A percentile compares a stretch with the other conserved stretches of the same genome.
Evolutionary conservation across 2,329 filamentous ascomycete species (phyloP).

Genomic region (Fusarium algeriense): DNA sequence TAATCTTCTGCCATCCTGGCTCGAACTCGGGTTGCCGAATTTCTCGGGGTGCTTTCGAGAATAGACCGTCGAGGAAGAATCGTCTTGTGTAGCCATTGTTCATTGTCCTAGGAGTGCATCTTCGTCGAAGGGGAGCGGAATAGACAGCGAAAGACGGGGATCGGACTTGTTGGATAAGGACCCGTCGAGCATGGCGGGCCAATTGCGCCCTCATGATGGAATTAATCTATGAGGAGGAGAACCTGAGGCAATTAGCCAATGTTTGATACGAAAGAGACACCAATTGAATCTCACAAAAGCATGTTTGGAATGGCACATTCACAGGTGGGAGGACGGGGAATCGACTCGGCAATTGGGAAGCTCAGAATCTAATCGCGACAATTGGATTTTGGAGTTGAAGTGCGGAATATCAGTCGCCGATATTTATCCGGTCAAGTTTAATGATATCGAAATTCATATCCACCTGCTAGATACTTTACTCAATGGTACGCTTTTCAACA

Average conservation of each 20-base stretch:
- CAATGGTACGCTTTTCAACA: background rate
- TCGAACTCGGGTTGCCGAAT: slow-evolving; percentile 73
- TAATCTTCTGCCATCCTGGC: slow-evolving; percentile 78
- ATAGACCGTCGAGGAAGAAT: slow-evolving; percentile 71
- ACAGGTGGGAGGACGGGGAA: slow-evolving; percentile 23
- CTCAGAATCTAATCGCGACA: slow-evolving; percentile 40
- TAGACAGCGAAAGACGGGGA: slow-evolving; percentile 52
- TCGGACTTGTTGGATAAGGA: slow-evolving; percentile 52
- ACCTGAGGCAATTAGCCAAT: slow-evolving; percentile 33
- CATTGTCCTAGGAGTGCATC: slow-evolving; percentile 43
- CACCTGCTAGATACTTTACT: background rate
- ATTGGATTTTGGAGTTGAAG: slow-evolving; percentile 43
- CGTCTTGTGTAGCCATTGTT: slow-evolving; percentile 44
- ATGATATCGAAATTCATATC: background rate
- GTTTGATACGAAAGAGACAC: too few relatives aligned
- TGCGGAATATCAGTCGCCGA: slow-evolving; percentile 29
- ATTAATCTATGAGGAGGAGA: slow-evolving; percentile 46
- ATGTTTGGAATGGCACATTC: slow-evolving; percentile 42
- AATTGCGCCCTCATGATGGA: slow-evolving; percentile 60
- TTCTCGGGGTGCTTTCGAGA: slow-evolving; percentile 69
- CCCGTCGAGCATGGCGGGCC: slow-evolving; percentile 59
- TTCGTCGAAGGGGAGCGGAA: slow-evolving; percentile 47
- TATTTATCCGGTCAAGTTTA: slow-evolving; percentile 38
- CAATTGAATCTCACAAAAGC: slow-evolving; percentile 35
- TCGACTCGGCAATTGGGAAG: slow-evolving; percentile 34